Conservation (phyloP, 495 filamentous ascomycete genomes). For the Aspergillus sparsus region DNA sequence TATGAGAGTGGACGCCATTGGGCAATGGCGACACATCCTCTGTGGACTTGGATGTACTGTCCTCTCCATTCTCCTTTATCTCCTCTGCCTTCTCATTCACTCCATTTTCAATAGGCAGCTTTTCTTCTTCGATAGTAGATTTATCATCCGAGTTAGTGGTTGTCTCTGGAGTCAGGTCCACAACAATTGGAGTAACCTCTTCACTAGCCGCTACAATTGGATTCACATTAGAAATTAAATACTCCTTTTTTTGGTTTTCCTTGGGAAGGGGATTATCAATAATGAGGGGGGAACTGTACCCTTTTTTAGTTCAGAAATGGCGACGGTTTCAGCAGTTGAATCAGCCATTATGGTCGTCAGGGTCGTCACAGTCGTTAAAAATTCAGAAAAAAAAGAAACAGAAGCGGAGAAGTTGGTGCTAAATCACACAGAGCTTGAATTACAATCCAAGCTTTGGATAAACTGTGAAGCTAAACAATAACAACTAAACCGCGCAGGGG, state of each 20-base stretch:
- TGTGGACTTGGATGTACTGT: conserved; percentile 10
- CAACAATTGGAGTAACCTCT: conserved; percentile 21
- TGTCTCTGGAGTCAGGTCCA: conserved; percentile 13
- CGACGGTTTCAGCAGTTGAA: conserved; percentile 37
- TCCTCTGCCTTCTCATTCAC: conserved; percentile 19
- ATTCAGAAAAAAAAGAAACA: conserved; percentile 16
- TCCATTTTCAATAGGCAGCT: conserved; percentile 11
- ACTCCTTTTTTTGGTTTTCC: too few relatives aligned
- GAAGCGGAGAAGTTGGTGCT: not conserved
- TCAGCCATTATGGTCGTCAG: conserved; percentile 29
- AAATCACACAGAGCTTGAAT: conserved; percentile 1
- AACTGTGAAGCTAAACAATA: conserved; percentile 5
- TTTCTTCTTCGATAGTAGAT: not conserved
- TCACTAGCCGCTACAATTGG: conserved; percentile 11
- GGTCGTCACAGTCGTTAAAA: conserved; percentile 34
- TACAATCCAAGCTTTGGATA: conserved; percentile 6
- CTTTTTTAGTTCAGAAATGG: conserved; percentile 46
- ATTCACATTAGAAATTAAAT: not conserved
- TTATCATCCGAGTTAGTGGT: conserved; percentile 7
- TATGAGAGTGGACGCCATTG: conserved; percentile 10
- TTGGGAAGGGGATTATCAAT: conserved; percentile 66
- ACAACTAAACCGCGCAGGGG: conserved; percentile 16
- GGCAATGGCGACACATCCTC: conserved; percentile 6
- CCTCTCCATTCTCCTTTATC: conserved; percentile 17
- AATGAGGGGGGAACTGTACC: conserved; percentile 53